Conservation (phyloP, 768 basidiomycete genomes). For the Phaeolepiota aurea region DNA sequence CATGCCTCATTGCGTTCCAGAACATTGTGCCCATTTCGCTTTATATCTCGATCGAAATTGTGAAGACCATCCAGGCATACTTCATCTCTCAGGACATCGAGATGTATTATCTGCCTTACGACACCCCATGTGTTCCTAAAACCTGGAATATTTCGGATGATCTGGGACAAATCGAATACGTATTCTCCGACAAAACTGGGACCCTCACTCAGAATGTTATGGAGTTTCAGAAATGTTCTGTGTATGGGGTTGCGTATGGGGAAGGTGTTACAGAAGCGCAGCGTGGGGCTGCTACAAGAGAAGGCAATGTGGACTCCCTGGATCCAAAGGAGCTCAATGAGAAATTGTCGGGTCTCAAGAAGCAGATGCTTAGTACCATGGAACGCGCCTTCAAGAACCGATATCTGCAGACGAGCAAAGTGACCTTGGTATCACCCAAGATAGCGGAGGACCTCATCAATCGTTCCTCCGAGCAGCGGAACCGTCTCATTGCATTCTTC, state of each 20-base stretch:
- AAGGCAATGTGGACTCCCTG: constrained; percentile 58
- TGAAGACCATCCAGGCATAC: constrained; percentile 95
- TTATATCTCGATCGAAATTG: constrained; percentile 96
- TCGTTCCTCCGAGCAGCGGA: constrained; percentile 48
- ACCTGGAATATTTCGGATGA: constrained; percentile 99
- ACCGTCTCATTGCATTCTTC: constrained; percentile 77
- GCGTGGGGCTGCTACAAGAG: constrained; percentile 80
- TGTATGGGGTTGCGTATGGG: constrained; percentile 78
- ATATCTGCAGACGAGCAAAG: constrained; percentile 69
- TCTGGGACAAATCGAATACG: constrained; percentile 96
- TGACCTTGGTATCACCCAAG: constrained; percentile 84
- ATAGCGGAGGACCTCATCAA: constrained; percentile 74
- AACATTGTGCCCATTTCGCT: constrained; percentile 95
- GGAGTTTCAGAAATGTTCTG: constrained; percentile 96
- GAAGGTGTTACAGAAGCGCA: constrained; percentile 96
- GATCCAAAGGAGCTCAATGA: constrained; percentile 66
- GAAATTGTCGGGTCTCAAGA: constrained; percentile 58
- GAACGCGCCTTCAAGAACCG: constrained; percentile 81
- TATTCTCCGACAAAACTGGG: constrained; percentile 86
- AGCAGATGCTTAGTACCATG: constrained; percentile 70
- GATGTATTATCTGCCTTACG: constrained; percentile 88
- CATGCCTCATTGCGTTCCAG: constrained; percentile 92
- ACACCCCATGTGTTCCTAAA: constrained; percentile 88
- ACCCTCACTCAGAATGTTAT: constrained; percentile 98
- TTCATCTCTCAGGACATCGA: constrained; percentile 95